Evolutionary conservation across 805 yeast species (phyloP), one percentile per base, ranked within the genome.

Genomic region (Sugiyamaella americana): DNA sequence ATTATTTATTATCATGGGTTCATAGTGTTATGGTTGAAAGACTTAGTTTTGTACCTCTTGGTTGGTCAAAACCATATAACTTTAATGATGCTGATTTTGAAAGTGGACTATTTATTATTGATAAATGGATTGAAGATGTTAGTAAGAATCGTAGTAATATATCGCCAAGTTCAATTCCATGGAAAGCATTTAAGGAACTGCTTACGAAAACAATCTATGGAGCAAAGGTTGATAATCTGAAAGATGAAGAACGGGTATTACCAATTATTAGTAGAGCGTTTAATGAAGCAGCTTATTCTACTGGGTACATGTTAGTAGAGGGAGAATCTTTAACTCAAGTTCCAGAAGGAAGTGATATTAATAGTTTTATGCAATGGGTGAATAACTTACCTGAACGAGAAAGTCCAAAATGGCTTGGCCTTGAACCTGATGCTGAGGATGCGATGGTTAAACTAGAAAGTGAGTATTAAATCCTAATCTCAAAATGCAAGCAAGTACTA

Each of bases 61-160:
- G 91, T 1, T 84, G 85, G 64, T 55, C 65, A 1, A 74, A 75
- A 52, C 58, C 53, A 6, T 82, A 86, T 58, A 94, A 84, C 50
- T 76, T 88, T 55, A 84, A 76, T 58, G 86, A 84, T 47, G 64
- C 80, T n/a, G 96, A 89, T 59, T 73, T 82, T 45, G 63, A 66
- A 8, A 69, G 78, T 19, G 81, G 79, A 1, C 52, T 71, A 3
- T 57, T 51, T 41, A 66, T 79, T 17, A 61, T 81, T 41, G 68
- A 68, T 36, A 63, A 67, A 40, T 58, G 75, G 55, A 57, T 81
- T n/a, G 46, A 44, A 3, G 37, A 45, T 6, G 56, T 63, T 19
- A 49, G 59, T 8, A 48, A 51, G 3, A 50, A 51, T 5, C 48
- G 65, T 24, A 52, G 60, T 37, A 73, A 76, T 49, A 53, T 78